Evolutionary conservation across 768 basidiomycete species (phyloP).

Genomic region (Rhodocollybia butyracea): DNA sequence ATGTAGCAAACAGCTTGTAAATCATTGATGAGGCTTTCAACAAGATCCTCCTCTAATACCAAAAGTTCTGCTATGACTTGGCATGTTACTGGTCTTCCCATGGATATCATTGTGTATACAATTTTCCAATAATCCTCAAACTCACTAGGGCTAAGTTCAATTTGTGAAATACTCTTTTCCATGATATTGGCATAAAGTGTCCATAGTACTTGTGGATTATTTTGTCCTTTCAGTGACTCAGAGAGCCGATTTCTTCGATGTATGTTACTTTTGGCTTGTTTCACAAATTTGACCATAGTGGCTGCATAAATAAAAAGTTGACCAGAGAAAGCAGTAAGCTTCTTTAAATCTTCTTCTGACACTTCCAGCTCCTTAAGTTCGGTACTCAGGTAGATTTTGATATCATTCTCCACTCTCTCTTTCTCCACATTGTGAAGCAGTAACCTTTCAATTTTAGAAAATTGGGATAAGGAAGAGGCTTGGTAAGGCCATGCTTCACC

Average conservation of each 20-base stretch:
- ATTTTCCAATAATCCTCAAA: background rate
- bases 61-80: background rate
- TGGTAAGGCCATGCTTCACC: background rate
- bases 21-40: background rate
- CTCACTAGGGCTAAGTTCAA: background rate
- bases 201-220: background rate
- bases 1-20: conserved; percentile 1
- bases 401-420: background rate
- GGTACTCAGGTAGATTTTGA: background rate
- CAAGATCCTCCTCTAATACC: background rate
- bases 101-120: background rate
- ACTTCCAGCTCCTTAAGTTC: background rate
- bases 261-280: background rate
- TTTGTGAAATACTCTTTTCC: background rate
- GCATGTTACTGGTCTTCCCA: background rate
- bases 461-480: background rate
- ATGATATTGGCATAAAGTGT: background rate
- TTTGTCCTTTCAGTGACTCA: background rate
- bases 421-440: background rate
- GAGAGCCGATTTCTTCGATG: background rate
- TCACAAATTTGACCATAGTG: background rate
- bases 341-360: background rate
- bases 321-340: background rate
- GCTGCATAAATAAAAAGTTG: conserved; percentile 6
- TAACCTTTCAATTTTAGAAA: background rate